Conservation (phyloP, 2,329 filamentous ascomycete species). For the Phaeosphaeria sp. region DNA sequence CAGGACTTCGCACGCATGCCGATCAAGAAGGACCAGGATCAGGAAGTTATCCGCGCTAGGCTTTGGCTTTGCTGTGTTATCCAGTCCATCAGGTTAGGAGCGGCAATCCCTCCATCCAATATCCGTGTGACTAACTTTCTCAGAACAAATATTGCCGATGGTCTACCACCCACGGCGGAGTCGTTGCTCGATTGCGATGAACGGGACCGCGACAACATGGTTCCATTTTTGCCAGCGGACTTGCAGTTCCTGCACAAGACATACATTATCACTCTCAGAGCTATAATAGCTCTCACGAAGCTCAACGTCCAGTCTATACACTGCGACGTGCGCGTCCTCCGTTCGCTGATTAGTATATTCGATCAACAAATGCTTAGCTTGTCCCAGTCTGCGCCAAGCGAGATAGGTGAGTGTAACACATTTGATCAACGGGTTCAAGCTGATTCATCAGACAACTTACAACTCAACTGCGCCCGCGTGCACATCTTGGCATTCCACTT, state of each 20-base stretch:
- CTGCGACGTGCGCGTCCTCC: slow-evolving; percentile 39
- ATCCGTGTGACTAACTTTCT: slow-evolving; percentile 12
- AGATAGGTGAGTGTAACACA: slow-evolving; percentile 33
- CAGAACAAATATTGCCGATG: slow-evolving; percentile 42
- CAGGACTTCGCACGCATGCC: slow-evolving; percentile 51
- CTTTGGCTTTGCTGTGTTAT: slow-evolving; percentile 49
- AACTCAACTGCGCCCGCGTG: slow-evolving; percentile 44
- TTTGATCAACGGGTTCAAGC: neutral
- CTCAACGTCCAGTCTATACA: slow-evolving; percentile 41
- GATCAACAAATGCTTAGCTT: slow-evolving; percentile 43
- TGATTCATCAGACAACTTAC: slow-evolving; percentile 37
- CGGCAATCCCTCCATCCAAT: neutral
- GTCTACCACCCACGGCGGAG: slow-evolving; percentile 45
- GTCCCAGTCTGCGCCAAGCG: slow-evolving; percentile 36
- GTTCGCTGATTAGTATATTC: slow-evolving; percentile 44
- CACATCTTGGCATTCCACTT: slow-evolving; percentile 47
- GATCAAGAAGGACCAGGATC: slow-evolving; percentile 43
- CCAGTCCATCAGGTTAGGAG: slow-evolving; percentile 43
- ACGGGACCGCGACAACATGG: slow-evolving; percentile 40
- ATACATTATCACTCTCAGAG: slow-evolving; percentile 42
- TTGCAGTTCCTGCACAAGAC: slow-evolving; percentile 44
- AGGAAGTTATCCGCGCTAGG: slow-evolving; percentile 44
- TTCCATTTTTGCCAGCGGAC: slow-evolving; percentile 37
- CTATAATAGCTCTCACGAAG: slow-evolving; percentile 42
- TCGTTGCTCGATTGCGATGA: slow-evolving; percentile 44